Evolutionary conservation across 441 rosid species (phyloP).

Genomic region (Melastoma candidum): DNA sequence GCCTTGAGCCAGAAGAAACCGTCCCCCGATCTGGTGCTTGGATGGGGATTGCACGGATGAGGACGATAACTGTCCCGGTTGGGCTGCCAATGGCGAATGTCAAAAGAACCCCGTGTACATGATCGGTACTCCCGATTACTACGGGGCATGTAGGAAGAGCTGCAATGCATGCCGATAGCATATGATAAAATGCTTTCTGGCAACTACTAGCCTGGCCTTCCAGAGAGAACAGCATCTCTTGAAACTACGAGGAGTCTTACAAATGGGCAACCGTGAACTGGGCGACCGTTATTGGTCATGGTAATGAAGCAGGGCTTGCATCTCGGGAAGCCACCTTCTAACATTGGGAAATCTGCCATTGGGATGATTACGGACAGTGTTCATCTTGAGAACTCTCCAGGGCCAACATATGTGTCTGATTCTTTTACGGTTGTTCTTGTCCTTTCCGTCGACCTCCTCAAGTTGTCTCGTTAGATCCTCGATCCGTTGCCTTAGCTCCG

Average conservation of each 20-base stretch:
- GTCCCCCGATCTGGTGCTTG: constrained; percentile 13
- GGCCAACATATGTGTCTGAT: constrained; percentile 74
- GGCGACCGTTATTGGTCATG: constrained; percentile 46
- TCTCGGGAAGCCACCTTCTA: constrained; percentile 49
- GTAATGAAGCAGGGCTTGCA: constrained; percentile 53
- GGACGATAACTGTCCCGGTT: constrained; percentile 55
- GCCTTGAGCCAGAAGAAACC: constrained; percentile 17
- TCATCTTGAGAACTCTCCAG: constrained; percentile 29
- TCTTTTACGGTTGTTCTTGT: constrained; percentile 25
- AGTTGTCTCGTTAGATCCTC: constrained; percentile 63
- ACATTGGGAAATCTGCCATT: constrained; percentile 23
- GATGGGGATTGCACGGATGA: constrained; percentile 58
- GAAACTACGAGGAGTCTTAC: too few species aligned
- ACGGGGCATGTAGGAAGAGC: constrained; percentile 87
- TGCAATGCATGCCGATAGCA: constrained; percentile 56
- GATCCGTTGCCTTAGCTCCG: constrained; percentile 41
- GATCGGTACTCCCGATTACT: constrained; percentile 89
- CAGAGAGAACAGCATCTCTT: too few species aligned
- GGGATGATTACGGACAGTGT: constrained; percentile 13
- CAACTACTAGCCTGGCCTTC: too few species aligned
- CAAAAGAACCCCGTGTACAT: constrained; percentile 76
- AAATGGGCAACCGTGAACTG: too few species aligned
- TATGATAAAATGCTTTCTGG: too few species aligned
- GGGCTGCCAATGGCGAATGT: constrained; percentile 90
- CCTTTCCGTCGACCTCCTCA: constrained; percentile 60